Conservation (phyloP, 169 alveolate species). For the Perkinsus marinus region DNA sequence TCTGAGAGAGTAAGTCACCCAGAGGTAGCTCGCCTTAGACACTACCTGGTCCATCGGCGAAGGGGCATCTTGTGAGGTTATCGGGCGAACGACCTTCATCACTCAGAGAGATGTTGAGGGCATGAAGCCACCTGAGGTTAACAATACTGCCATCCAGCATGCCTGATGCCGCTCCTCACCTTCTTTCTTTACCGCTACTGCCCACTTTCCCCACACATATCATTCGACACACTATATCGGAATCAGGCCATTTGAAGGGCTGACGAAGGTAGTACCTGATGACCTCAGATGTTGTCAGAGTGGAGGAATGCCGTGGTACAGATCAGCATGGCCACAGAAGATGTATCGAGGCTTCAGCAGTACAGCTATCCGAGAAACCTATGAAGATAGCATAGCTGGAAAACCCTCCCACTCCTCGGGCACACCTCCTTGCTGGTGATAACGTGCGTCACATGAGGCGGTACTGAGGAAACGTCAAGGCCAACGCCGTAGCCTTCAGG, state of each 20-base stretch:
- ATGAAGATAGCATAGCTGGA: too few relatives aligned
- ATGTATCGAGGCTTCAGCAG: not conserved
- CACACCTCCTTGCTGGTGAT: not conserved
- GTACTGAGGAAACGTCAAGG: not conserved
- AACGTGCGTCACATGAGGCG: not conserved
- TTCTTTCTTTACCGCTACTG: not conserved
- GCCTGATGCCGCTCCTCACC: too few relatives aligned
- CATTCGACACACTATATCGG: not conserved
- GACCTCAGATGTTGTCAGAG: too few relatives aligned
- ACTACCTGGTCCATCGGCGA: not conserved
- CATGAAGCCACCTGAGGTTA: not conserved
- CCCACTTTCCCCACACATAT: not conserved
- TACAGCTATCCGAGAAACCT: not conserved
- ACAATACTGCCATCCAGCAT: too few relatives aligned
- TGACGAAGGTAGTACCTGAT: not conserved
- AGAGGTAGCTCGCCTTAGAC: too few relatives aligned
- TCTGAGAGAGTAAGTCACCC: too few relatives aligned
- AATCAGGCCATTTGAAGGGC: not conserved
- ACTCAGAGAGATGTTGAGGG: not conserved
- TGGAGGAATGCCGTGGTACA: not conserved
- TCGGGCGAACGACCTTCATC: not conserved
- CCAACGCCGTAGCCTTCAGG: not conserved
- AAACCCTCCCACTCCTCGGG: too few relatives aligned
- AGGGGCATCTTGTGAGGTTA: not conserved
- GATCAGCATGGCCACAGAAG: not conserved